Evolutionary conservation across 257 asterid species (phyloP).

Genomic region (Ilex aquifolium): DNA sequence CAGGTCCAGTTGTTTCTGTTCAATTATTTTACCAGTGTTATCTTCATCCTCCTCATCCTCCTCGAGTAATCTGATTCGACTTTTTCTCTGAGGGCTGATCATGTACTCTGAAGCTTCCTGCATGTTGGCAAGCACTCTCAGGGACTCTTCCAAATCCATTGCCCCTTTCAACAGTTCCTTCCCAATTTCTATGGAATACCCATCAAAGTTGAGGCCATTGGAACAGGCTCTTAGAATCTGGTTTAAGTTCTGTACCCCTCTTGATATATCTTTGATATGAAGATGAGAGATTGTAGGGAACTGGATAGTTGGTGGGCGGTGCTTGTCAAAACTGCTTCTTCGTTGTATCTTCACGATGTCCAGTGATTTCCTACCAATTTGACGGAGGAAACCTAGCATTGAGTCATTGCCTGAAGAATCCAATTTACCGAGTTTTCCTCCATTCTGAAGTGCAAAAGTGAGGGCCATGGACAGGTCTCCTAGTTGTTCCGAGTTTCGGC

Average conservation of each 20-base stretch:
- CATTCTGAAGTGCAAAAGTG: slow-evolving; percentile 61
- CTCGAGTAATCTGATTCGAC: slow-evolving; percentile 51
- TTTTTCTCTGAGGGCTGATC: slow-evolving; percentile 31
- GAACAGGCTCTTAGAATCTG: slow-evolving; percentile 61
- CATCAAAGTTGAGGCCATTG: slow-evolving; percentile 51
- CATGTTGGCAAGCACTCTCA: slow-evolving; percentile 62
- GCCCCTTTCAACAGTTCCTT: slow-evolving; percentile 77
- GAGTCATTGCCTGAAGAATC: slow-evolving; percentile 44
- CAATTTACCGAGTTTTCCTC: slow-evolving; percentile 40
- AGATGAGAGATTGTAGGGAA: slow-evolving; percentile 43
- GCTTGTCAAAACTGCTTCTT: slow-evolving; percentile 23
- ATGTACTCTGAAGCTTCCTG: slow-evolving; percentile 52
- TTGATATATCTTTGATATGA: slow-evolving; percentile 66
- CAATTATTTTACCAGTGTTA: slow-evolving; percentile 24
- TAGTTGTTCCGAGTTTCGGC: slow-evolving; percentile 36
- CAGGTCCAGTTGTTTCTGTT: slow-evolving; percentile 50
- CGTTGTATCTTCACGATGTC: slow-evolving; percentile 33
- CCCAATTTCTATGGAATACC: slow-evolving; percentile 66
- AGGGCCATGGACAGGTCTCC: slow-evolving; percentile 59
- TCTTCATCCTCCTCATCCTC: slow-evolving; percentile 60
- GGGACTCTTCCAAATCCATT: slow-evolving; percentile 71
- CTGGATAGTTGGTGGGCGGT: slow-evolving; percentile 18
- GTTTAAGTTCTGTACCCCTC: slow-evolving; percentile 71
- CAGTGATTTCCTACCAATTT: slow-evolving; percentile 50
- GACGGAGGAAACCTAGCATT: slow-evolving; percentile 56